Evolutionary conservation across 1,284 basidiomycete species (phyloP), one percentile per base, ranked within the genome.

Genomic region (Taiwanofungus camphoratus): DNA sequence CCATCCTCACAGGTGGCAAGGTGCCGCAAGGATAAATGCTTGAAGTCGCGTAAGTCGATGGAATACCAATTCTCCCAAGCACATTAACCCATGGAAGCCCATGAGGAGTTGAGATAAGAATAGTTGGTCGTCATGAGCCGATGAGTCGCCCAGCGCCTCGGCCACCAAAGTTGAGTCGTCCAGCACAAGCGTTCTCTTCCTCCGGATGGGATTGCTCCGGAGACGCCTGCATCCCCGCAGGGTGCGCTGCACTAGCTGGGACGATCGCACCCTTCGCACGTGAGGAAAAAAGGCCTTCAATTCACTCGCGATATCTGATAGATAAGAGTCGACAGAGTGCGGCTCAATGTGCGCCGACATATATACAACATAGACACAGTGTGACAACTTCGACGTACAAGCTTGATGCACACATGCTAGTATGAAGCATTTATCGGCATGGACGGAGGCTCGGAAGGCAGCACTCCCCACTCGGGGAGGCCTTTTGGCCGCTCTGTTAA

Each of bases 391-490:
- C n/a, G n/a, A n/a, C n/a, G n/a, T n/a, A n/a, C n/a, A n/a, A n/a
- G n/a, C n/a, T n/a, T n/a, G n/a, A n/a, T n/a, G n/a, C n/a, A n/a
- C n/a, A n/a, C n/a, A n/a, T n/a, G n/a, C n/a, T n/a, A n/a, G n/a
- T n/a, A n/a, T n/a, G n/a, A n/a, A 3, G 16, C 4, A 15, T 8
- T 9, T 34, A 27, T 43, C 31, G 33, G 46, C 31, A 16, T 48
- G 20, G 52, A 43, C 5, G 60, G 52, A 9, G 76, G 70, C 56
- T 76, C 74, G 2, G 72, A 67, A 2, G 79, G 84, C n/a, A 83
- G 77, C 3, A 88, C 81, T 45, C 90, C 92, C 92, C 91, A 94
- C 57, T 94, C 91, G 0, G 89, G 84, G 9, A 89, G 65, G 15
- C 90, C 92, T 27, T 79, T 77, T 1, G 92, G 93, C 34, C 93